Conservation (phyloP, 1,284 basidiomycete genomes). For the Binderoboletus segoi region DNA sequence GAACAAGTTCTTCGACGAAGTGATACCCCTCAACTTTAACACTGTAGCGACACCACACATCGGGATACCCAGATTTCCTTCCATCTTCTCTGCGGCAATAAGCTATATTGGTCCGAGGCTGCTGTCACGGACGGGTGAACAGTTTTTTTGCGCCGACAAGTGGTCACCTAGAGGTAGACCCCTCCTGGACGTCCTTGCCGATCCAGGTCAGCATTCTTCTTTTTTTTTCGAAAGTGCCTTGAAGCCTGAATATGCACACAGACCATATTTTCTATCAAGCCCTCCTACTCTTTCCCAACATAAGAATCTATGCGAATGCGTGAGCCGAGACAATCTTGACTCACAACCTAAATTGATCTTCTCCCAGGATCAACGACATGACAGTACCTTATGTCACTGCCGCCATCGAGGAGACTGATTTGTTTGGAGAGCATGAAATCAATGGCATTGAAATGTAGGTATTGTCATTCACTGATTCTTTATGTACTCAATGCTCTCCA, state of each 20-base stretch:
- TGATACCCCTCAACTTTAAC: conserved; percentile 76
- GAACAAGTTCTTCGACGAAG: conserved; percentile 66
- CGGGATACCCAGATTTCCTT: conserved; percentile 62
- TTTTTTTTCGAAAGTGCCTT: neutral
- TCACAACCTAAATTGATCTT: conserved; percentile 13
- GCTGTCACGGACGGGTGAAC: conserved; percentile 84
- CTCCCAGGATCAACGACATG: conserved; percentile 61
- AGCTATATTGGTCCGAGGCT: conserved; percentile 69
- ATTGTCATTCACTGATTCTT: neutral
- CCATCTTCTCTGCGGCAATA: conserved; percentile 61
- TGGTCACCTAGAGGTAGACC: conserved; percentile 73
- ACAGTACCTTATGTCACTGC: conserved; percentile 86
- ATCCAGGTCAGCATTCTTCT: conserved; percentile 59
- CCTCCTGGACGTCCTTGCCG: conserved; percentile 83
- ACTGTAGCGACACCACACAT: conserved; percentile 85
- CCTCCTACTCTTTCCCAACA: conserved; percentile 65
- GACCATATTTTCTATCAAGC: conserved; percentile 80
- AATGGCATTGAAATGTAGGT: conserved; percentile 68
- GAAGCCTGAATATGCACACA: conserved; percentile 31
- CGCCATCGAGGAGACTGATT: conserved; percentile 70
- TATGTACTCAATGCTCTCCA: conserved; percentile 31
- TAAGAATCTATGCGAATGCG: conserved; percentile 87
- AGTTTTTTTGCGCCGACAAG: conserved; percentile 75
- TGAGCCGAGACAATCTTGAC: conserved; percentile 35
- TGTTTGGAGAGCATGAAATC: conserved; percentile 59